A percentile compares a stretch with the other conserved stretches of the same genome.
These are phyloP conservation scores for Candida cerambycidarum DNA, from an alignment of 805 yeast species.

Conservation along the genomic window DNA sequence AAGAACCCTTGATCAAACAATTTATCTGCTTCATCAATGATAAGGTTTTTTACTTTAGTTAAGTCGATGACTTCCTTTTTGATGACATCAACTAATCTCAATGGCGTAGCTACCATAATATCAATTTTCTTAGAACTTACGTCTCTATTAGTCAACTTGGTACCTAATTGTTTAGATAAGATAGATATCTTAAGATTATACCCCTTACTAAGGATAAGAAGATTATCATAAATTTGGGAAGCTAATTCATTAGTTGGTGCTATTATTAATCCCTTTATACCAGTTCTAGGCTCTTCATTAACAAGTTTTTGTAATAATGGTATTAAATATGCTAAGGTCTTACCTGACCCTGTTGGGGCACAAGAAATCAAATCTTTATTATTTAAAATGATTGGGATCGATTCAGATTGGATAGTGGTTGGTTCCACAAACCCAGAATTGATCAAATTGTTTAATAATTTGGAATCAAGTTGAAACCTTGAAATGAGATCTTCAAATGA, in stretches of 20 bases:
- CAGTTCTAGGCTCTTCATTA: constrained; percentile 33
- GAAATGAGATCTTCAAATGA: constrained; percentile 78
- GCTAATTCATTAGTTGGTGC: constrained; percentile 97
- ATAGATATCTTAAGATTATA: constrained; percentile 59
- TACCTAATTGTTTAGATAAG: constrained; percentile 69
- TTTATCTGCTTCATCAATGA: constrained; percentile 96
- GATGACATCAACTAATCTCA: constrained; percentile 78
- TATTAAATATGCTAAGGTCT: constrained; percentile 84
- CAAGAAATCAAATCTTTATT: constrained; percentile 83
- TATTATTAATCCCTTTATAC: constrained; percentile 73
- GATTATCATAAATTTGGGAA: constrained; percentile 73
- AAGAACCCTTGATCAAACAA: constrained; percentile 83
- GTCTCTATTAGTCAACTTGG: constrained; percentile 62
- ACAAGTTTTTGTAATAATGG: constrained; percentile 67
- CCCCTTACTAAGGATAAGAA: constrained; percentile 57
- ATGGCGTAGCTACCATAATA: constrained; percentile 82
- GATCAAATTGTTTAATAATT: constrained; percentile 60
- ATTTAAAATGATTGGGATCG: constrained; percentile 71
- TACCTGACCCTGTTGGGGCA: constrained; percentile 99
- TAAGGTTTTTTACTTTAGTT: constrained; percentile 64
- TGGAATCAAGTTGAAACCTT: constrained; percentile 64
- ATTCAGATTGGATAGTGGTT: constrained; percentile 90
- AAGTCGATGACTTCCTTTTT: constrained; percentile 61
- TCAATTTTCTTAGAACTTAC: constrained; percentile 67
- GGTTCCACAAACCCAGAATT: constrained; percentile 78